Evolutionary conservation across 768 basidiomycete genomes (phyloP).

Genomic region (Strobilomyces confusus): DNA sequence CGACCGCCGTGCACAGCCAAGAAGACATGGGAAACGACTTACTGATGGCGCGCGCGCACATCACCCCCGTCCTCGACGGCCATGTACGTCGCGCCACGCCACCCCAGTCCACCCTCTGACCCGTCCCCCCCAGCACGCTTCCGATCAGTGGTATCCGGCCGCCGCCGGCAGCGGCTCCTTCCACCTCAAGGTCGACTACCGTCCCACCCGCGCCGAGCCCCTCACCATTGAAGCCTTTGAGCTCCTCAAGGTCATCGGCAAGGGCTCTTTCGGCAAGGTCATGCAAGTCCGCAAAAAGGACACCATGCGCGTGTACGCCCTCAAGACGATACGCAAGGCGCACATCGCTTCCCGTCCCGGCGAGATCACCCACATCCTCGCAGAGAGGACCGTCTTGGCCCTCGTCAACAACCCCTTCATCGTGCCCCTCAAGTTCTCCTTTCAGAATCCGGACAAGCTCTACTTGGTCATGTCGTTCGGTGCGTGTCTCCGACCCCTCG

Average conservation of each 20-base stretch:
- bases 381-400: conserved; percentile 94
- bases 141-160: conserved; percentile 88
- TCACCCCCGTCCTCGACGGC: conserved; percentile 77
- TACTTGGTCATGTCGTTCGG: conserved; percentile 97
- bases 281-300: conserved; percentile 99
- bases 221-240: conserved; percentile 97
- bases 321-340: conserved; percentile 98
- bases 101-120: background rate
- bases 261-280: conserved; percentile 96
- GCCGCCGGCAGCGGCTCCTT: conserved; percentile 85
- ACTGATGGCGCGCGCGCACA: conserved; percentile 88
- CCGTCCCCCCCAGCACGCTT: conserved; percentile 52
- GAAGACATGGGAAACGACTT: conserved; percentile 98
- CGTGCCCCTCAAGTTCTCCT: conserved; percentile 97
- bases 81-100: conserved; percentile 45
- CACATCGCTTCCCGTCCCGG: conserved; percentile 95
- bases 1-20: conserved; percentile 63
- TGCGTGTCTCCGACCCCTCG: conserved; percentile 32
- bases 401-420: conserved; percentile 99
- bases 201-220: conserved; percentile 75
- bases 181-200: conserved; percentile 94
- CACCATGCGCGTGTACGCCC: conserved; percentile 93
- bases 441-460: conserved; percentile 96
- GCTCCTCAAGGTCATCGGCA: conserved; percentile 95
- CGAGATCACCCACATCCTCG: conserved; percentile 97